Base-by-base conservation (phyloP, 2,329 filamentous ascomycete species). In the Fusarium lateritium region DNA sequence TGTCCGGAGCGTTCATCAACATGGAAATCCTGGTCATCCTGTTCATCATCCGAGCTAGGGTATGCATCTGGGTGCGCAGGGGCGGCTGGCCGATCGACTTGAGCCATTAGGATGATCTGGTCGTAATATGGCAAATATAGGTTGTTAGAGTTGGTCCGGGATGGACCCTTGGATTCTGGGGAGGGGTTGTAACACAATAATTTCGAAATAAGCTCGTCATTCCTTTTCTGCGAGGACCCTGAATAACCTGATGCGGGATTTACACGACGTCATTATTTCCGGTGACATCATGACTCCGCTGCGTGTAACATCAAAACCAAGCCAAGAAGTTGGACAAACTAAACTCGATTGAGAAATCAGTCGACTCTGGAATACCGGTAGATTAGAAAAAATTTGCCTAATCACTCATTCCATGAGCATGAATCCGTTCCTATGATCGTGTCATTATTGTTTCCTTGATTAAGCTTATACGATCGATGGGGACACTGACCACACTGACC, bases 211-310 rank as follows among this genome's bases (percentile, higher is more conserved):
- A 17, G 3, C 7, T 14, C 34, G 58, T 64, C 61, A 63, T 64
- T 3, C 8, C 34, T 28, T 28, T 28, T 13, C 46, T 10, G 38
- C 4, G 14, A n/a, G 49, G 58, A 65, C 60, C 60, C 11, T 19
- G 19, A 38, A 21, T 11, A 39, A n/a, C 36, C 45, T 43, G 33
- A 52, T 11, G 7, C 13, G 24, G 24, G 56, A 63, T 53, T 10
- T 36, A 0, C 51, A 38, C 39, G 43, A 65, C 62, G 62, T 65
- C 62, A 65, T 65, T 42, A 26, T 44, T 34, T 11, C 7, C 6
- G 5, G 15, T 65, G 62, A 65, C 60, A 65, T 65, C 62, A 65
- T 58, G 39, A 53, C 60, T 58, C 60, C 40, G 62, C 62, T 33
- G 31, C 5, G 6, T 33, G n/a, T n/a, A 34, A 60, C 53, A 3